phyloP scores from a whole-genome alignment of 2,329 filamentous ascomycete species.

The Periconia sp. region DNA sequence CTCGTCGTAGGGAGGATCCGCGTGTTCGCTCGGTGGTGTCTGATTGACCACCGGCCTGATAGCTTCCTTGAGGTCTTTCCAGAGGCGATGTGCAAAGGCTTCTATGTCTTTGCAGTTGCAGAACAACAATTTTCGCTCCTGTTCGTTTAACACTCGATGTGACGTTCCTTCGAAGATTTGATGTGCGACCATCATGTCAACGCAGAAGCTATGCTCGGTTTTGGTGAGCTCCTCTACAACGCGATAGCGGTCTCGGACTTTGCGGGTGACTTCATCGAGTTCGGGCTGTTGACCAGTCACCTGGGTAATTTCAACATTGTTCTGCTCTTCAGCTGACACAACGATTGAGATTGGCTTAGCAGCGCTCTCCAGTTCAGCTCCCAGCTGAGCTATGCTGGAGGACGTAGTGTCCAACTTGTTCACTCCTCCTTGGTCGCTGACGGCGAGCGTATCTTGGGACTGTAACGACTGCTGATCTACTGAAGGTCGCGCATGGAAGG shows the following conservation, averaged over 20 bases:
- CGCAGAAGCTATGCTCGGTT: slow-evolving; percentile 87
- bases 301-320: slow-evolving; percentile 7
- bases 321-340: background rate
- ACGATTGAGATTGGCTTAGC: background rate
- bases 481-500: too few species aligned
- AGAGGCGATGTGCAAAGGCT: slow-evolving; percentile 79
- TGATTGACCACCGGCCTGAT: slow-evolving; percentile 75
- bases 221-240: slow-evolving; percentile 91
- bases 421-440: too few species aligned
- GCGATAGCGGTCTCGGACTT: slow-evolving; percentile 77
- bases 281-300: slow-evolving; percentile 17
- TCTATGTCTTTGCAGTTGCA: slow-evolving; percentile 92
- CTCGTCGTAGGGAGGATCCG: slow-evolving; percentile 32
- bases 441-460: too few species aligned
- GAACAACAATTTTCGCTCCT: slow-evolving; percentile 90
- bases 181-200: slow-evolving; percentile 96
- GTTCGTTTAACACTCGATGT: slow-evolving; percentile 75
- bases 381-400: too few species aligned
- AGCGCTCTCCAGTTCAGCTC: too few species aligned
- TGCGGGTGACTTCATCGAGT: slow-evolving; percentile 28
- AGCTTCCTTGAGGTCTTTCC: slow-evolving; percentile 79
- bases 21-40: slow-evolving; percentile 5
- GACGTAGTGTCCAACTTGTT: too few species aligned
- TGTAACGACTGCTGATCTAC: too few species aligned
- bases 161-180: slow-evolving; percentile 98